Base-by-base conservation (phyloP, 23 red algal species). In the Pyropia haitanensis region DNA sequence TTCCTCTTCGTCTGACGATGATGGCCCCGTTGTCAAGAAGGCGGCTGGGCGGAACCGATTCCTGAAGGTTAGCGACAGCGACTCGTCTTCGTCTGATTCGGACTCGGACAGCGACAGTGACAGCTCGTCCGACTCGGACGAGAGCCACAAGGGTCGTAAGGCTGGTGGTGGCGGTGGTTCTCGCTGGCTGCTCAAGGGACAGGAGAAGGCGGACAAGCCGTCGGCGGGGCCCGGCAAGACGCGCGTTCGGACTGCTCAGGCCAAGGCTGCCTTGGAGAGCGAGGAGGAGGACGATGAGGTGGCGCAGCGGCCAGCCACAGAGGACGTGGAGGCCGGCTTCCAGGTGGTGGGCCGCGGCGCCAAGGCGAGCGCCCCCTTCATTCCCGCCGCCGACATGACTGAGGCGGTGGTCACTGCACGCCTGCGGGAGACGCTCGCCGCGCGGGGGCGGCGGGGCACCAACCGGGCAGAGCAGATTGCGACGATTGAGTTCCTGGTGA, bases 371-470 rank as follows among this genome's bases (percentile, higher is more conserved):
- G 73, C 78, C 39, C 63, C 53, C 18, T 63, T 71, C 31, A 76
- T 82, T 56, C 72, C 58, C 49, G 67, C 87, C 14, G 94, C 91
- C 14, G 86, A 98, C 27, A 74, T 98, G 75, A 83, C 67, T n/a
- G 86, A 89, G 51, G 82, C 78, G 34, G 26, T 65, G 13, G 73
- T 98, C 21, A 77, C 91, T 54, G 65, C 73, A 49, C 77, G 81
- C 29, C 70, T 98, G 67, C 23, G 71, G 49, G 85, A 98, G 54
- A 72, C 91, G 24, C 70, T 98, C 6, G 80, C 82, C 29, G 82
- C 94, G 2, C 77, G 94, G 70, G 94, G 94, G 30, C 64, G 94
- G 56, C 88, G 88, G 74, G 94, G 94, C 49, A 98, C 94, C 20
- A 83, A 91, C 49, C 74, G 75, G 25, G 63, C 58, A 18, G 94